Evolutionary conservation across 2,329 filamentous ascomycete genomes (phyloP), one percentile per base, ranked within the genome.

Genomic region (Fusarium sp.): DNA sequence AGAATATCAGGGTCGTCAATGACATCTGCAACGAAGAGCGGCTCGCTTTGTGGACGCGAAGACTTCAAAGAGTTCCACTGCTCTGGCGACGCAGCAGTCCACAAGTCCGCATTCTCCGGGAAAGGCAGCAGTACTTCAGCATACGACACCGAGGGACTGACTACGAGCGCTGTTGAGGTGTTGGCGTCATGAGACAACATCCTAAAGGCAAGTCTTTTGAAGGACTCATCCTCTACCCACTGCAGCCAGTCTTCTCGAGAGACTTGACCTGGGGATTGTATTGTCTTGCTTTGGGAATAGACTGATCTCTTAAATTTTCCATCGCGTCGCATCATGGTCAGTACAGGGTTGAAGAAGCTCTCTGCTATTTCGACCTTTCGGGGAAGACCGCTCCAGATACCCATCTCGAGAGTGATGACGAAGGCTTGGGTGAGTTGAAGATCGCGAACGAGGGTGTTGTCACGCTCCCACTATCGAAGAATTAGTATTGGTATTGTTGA

Each of bases 321-420:
- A 22, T 76, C 77, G 1, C 81, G 77, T 4, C 81, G 75, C 45
- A 82, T 63, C 78, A 83, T 83, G 4, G 81, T 83, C 10, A 83
- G 45, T 0, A 80, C 62, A 1, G 80, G 79, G 35, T 80, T 77
- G 33, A 81, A 72, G 55, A 82, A 81, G 35, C 79, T 80, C 50
- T 83, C 82, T 8, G 80, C 79, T n/a, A 83, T 81, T 54, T 83
- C 81, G 10, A 83, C 79, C 35, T 83, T 83, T 3, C 81, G 75
- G 17, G 75, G 78, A 18, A 80, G 75, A 4, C 82, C 81, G 49
- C 81, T 82, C 81, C 82, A 83, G 1, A 83, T n/a, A 3, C 73
- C 73, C 20, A 75, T 68, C n/a, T 82, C 77, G 3, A 83, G 73
- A 17, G 61, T 73, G 14, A 83, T 75, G n/a, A 80, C 71, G 41